Evolutionary conservation across 371 early-diverging fungal species (phyloP).

Genomic region (Chytridiales sp.): DNA sequence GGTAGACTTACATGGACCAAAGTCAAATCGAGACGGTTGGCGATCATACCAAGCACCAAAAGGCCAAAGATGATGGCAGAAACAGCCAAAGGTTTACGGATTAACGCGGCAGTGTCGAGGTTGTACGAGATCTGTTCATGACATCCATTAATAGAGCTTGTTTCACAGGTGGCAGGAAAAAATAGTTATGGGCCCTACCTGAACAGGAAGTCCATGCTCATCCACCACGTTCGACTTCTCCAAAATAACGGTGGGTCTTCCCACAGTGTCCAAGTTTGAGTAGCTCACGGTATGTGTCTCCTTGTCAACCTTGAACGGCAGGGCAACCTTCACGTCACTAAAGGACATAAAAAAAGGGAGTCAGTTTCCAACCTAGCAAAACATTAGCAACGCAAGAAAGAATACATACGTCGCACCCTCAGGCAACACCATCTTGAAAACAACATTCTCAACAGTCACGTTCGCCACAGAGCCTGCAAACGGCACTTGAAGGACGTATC

Average conservation of each 20-base stretch:
- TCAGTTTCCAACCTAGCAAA: background rate
- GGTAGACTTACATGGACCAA: constrained; percentile 29
- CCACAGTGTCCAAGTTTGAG: constrained; percentile 75
- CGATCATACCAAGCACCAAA: constrained; percentile 33
- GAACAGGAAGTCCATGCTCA: constrained; percentile 42
- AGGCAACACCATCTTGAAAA: constrained; percentile 78
- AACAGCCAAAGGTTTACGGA: constrained; percentile 42
- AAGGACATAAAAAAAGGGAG: background rate
- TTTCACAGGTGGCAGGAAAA: background rate
- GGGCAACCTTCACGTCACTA: constrained; percentile 56
- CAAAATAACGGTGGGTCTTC: constrained; percentile 63
- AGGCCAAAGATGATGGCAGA: constrained; percentile 29
- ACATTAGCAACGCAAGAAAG: background rate
- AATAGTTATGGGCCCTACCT: constrained; percentile 14
- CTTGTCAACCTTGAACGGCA: constrained; percentile 57
- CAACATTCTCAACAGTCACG: constrained; percentile 63
- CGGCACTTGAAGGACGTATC: constrained; percentile 55
- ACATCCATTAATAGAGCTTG: background rate
- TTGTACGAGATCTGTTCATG: constrained; percentile 46
- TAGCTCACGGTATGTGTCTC: constrained; percentile 44
- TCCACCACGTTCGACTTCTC: constrained; percentile 64
- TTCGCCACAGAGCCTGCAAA: constrained; percentile 66
- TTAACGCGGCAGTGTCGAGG: constrained; percentile 23
- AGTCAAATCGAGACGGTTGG: constrained; percentile 39
- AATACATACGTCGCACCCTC: constrained; percentile 79